phyloP scores from a whole-genome alignment of 2,329 filamentous ascomycete genomes.

The Paradendryphiella salina region DNA sequence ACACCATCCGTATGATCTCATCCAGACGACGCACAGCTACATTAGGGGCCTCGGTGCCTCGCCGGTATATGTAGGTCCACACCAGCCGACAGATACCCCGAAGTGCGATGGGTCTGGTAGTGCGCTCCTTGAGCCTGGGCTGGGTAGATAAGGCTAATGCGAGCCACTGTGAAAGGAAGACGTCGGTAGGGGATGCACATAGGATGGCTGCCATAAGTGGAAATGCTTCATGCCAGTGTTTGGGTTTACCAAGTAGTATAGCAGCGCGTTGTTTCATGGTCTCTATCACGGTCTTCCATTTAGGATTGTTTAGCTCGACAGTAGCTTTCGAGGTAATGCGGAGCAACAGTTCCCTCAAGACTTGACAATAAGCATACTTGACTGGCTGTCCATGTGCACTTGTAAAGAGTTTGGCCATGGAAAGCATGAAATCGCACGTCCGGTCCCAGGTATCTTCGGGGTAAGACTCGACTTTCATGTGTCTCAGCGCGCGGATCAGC shows the following conservation, averaged over 20 bases:
- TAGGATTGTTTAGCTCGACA: slow-evolving; percentile 75
- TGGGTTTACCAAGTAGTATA: slow-evolving; percentile 86
- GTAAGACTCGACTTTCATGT: slow-evolving; percentile 74
- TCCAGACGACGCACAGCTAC: slow-evolving; percentile 78
- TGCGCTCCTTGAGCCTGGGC: slow-evolving; percentile 80
- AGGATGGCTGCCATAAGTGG: slow-evolving; percentile 84
- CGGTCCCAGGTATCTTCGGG: slow-evolving; percentile 78
- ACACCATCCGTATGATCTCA: slow-evolving; percentile 81
- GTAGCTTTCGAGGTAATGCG: slow-evolving; percentile 82
- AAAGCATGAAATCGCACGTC: slow-evolving; percentile 85
- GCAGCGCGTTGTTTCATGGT: slow-evolving; percentile 76
- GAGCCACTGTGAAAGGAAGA: slow-evolving; percentile 84
- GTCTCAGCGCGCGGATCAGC: slow-evolving; percentile 87
- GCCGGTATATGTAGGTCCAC: slow-evolving; percentile 91
- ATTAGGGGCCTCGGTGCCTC: slow-evolving; percentile 68
- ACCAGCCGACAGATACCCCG: slow-evolving; percentile 87
- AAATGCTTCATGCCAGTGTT: slow-evolving; percentile 88
- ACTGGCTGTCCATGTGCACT: slow-evolving; percentile 84
- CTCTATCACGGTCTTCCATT: slow-evolving; percentile 84
- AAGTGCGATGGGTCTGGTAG: slow-evolving; percentile 75
- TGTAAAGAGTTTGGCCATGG: slow-evolving; percentile 78
- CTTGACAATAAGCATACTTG: slow-evolving; percentile 92
- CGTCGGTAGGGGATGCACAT: slow-evolving; percentile 83
- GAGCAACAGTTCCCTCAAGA: slow-evolving; percentile 82
- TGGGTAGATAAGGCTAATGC: slow-evolving; percentile 77